Conservation (phyloP, 164 flowering plant genomes). For the Paratinospora sagittata region DNA sequence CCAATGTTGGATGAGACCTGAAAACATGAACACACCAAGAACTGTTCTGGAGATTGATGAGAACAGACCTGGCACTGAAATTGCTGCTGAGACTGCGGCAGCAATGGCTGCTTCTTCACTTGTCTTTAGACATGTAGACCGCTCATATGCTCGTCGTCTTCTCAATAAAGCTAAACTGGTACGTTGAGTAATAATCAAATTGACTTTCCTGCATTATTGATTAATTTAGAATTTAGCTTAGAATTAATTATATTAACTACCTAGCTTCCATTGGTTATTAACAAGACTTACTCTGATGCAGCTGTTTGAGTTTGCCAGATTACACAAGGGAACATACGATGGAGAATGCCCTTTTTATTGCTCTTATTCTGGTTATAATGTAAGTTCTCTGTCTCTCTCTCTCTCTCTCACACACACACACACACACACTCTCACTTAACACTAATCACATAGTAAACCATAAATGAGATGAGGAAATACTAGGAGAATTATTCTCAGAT, state of each 20-base stretch:
- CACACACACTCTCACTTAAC: no score
- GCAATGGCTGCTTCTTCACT: constrained; percentile 85
- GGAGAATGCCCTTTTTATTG: constrained; percentile 97
- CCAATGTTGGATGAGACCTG: constrained; percentile 81
- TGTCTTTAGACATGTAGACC: constrained; percentile 44
- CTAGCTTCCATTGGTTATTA: not conserved
- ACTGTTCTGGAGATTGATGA: constrained; percentile 50
- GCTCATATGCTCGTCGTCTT: constrained; percentile 48
- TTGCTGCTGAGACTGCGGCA: constrained; percentile 88
- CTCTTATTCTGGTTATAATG: constrained; percentile 85
- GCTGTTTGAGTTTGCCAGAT: constrained; percentile 66
- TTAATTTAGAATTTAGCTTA: not conserved
- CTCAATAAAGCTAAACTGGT: constrained; percentile 74
- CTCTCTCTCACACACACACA: not conserved
- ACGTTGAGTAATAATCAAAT: constrained; percentile 14
- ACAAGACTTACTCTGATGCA: constrained; percentile 22
- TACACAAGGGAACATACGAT: constrained; percentile 64
- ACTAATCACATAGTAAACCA: no score
- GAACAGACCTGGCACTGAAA: constrained; percentile 65
- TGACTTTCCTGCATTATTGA: not conserved
- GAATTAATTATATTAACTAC: not conserved
- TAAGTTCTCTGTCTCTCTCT: constrained; percentile 25
- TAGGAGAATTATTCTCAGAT: no score
- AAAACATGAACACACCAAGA: constrained; percentile 75
- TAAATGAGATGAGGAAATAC: no score